Base-by-base conservation (phyloP, 257 asterid species). In the Forsythia viridissima region DNA sequence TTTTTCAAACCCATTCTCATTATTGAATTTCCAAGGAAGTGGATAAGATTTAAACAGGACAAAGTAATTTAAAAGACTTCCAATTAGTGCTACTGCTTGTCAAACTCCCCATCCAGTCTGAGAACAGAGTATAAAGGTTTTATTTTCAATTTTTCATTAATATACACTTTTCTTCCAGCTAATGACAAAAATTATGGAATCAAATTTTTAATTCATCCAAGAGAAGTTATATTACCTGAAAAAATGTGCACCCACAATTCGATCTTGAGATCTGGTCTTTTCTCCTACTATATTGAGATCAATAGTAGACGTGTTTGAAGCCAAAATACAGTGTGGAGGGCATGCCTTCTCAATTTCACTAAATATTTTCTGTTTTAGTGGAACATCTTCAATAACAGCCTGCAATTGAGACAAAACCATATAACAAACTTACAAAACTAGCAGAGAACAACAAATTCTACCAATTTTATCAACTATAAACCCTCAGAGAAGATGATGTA, bases 221-320 rank as follows among this genome's bases (percentile, higher is more conserved):
- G 68, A 80, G 39, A 77, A 48, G 74, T 68, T 24, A 24, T 24
- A 63, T 48, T 78, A 96, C 99, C 99, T 96, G 94, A 96, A 96
- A 88, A 96, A 96, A 87, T 96, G 98, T 61, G 98, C 99, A 75
- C 99, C 99, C 80, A 93, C 82, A 46, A 96, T 77, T 83, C 97
- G 92, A 79, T 92, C 96, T 84, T 90, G 95, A 80, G 98, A 92
- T 83, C 82, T 88, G 72, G 87, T 93, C 83, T 82, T 87, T 84
- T 91, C 90, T 79, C 97, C 99, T 84, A 96, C 73, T 52, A 87
- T 7, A 82, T 89, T 88, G 84, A 96, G 96, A 82, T 96, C 97
- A 77, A 96, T 93, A 61, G 99, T 96, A 63, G 98, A 93, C 67
- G 99, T 93, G 83, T 93, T 96, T 84, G 94, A 82, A 73, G 99